A percentile compares a stretch with the other conserved stretches of the same genome.
Evolutionary conservation across 75 land plant species (phyloP).

Genomic region (Larix kaempferi): DNA sequence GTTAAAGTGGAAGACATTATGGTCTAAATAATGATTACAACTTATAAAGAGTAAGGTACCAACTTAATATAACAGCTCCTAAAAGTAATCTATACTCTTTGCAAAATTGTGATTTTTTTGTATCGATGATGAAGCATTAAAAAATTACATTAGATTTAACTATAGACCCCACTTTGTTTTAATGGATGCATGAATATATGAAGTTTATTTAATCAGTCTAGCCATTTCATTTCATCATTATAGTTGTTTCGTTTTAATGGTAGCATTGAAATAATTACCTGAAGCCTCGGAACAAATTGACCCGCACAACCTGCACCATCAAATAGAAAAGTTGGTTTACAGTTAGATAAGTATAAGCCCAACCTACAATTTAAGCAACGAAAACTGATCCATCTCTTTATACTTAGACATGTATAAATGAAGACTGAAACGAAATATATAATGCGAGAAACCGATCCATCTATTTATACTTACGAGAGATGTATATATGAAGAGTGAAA

Average conservation of each 20-base stretch:
- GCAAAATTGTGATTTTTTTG: no score
- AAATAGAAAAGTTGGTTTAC: neutral
- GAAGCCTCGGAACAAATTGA: slow-evolving; percentile 92
- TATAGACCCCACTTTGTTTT: neutral
- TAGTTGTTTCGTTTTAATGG: neutral
- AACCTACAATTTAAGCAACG: neutral
- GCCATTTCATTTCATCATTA: neutral
- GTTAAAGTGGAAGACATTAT: no score
- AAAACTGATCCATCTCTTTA: neutral
- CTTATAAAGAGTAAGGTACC: no score
- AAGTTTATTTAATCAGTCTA: neutral
- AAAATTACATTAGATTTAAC: neutral
- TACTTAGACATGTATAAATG: slow-evolving; percentile 48
- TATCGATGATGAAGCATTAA: no score
- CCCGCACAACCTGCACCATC: slow-evolving; percentile 54
- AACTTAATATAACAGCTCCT: no score
- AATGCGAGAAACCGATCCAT: slow-evolving; percentile 39
- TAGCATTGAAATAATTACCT: slow-evolving; percentile 22
- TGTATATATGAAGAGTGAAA: slow-evolving; percentile 78
- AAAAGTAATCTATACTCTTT: no score
- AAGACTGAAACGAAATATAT: slow-evolving; percentile 83
- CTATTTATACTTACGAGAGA: slow-evolving; percentile 23
- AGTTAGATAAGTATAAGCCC: neutral
- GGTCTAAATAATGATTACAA: no score
- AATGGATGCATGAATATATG: neutral